These are phyloP conservation scores for Sorghum bicolor DNA, from an alignment of 176 grass and related monocot genomes.

Conservation along the genomic window DNA sequence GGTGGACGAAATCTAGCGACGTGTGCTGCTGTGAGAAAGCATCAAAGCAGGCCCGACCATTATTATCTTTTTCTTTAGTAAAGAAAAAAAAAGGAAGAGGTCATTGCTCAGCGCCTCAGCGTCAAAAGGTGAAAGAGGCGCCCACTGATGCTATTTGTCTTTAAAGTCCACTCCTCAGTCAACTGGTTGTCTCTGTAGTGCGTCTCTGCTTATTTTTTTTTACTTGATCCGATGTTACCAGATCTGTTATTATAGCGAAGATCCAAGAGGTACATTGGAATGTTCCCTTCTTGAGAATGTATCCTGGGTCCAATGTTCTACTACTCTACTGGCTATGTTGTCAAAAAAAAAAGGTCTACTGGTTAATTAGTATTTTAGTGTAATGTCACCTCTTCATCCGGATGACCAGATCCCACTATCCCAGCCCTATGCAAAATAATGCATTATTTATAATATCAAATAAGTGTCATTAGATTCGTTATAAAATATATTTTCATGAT, in stretches of 20 bases:
- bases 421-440: neutral
- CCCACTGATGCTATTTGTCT: neutral
- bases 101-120: neutral
- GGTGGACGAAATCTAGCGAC: neutral
- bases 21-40: neutral
- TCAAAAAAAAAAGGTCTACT: no score
- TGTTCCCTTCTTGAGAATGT: slow-evolving; percentile 8
- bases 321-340: no score
- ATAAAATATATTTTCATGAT: no score
- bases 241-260: neutral
- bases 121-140: neutral
- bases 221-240: neutral
- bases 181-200: neutral
- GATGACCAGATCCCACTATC: neutral
- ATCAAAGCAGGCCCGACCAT: neutral
- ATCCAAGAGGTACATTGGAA: neutral
- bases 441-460: no score
- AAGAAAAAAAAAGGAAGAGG: neutral
- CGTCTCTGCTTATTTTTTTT: neutral
- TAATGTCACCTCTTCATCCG: neutral
- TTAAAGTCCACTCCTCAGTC: slow-evolving; percentile 11
- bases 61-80: no score
- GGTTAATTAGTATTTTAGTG: neutral
- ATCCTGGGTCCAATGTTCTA: neutral
- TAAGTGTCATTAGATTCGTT: no score